These are phyloP conservation scores for Podila verticillata DNA, from an alignment of 192 early-diverging fungal species.

Conservation along the genomic window DNA sequence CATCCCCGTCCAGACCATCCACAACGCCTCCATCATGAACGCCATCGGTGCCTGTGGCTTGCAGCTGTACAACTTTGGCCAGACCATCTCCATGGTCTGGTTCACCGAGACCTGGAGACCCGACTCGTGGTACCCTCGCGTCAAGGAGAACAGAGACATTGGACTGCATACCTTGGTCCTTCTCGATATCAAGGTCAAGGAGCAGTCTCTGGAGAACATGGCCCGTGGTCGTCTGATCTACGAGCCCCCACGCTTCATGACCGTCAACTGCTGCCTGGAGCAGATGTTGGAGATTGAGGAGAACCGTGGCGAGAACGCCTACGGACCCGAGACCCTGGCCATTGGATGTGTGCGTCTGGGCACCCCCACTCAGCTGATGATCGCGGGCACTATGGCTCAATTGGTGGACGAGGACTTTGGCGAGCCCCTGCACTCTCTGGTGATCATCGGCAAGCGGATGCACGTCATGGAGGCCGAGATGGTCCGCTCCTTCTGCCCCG, in stretches of 20 bases:
- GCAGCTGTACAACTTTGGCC: constrained; percentile 98
- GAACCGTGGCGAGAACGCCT: constrained; percentile 76
- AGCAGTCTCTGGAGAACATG: constrained; percentile 96
- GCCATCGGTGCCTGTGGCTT: constrained; percentile 95
- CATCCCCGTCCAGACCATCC: constrained; percentile 91
- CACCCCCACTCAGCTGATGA: constrained; percentile 76
- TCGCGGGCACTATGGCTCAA: constrained; percentile 90
- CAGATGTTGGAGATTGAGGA: constrained; percentile 96
- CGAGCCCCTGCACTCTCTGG: constrained; percentile 91
- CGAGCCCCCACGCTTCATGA: constrained; percentile 99
- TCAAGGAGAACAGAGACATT: constrained; percentile 84
- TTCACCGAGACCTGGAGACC: constrained; percentile 97
- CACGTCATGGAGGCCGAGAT: constrained; percentile 94
- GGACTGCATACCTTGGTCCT: constrained; percentile 96
- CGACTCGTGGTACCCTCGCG: constrained; percentile 95
- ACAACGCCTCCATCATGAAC: constrained; percentile 99
- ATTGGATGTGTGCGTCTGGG: constrained; percentile 95
- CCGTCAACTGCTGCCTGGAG: constrained; percentile 89
- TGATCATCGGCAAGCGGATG: constrained; percentile 88
- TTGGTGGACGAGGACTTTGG: constrained; percentile 91
- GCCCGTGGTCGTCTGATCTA: constrained; percentile 91
- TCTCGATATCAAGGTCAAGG: constrained; percentile 98
- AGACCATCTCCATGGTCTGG: constrained; percentile 98
- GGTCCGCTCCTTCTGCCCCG: constrained; percentile 76
- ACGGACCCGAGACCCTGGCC: constrained; percentile 80